Evolutionary conservation across 805 yeast genomes (phyloP).

Genomic region (Kodamaea hsintzibuensis): DNA sequence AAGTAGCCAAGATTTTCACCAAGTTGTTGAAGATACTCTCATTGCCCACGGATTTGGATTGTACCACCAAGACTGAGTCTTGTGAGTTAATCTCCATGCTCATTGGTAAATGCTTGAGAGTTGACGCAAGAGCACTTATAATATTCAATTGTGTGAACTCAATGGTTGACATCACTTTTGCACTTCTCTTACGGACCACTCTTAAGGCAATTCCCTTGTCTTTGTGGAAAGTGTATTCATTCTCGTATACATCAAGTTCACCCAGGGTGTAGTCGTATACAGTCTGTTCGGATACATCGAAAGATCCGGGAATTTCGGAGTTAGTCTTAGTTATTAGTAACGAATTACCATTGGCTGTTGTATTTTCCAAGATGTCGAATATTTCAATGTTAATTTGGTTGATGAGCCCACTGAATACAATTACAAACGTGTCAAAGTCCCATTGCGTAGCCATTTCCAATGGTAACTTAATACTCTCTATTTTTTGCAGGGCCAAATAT

Average conservation of each 20-base stretch:
- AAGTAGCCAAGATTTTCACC: conserved; percentile 39
- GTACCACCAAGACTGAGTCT: conserved; percentile 26
- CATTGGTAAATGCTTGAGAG: conserved; percentile 48
- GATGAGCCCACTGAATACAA: conserved; percentile 46
- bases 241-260: conserved; percentile 19
- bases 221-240: conserved; percentile 32
- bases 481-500: conserved; percentile 14
- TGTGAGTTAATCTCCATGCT: conserved; percentile 31
- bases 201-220: conserved; percentile 40
- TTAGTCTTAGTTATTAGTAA: neutral
- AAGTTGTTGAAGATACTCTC: conserved; percentile 32
- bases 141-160: conserved; percentile 52
- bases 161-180: conserved; percentile 16
- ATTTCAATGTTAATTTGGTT: conserved; percentile 26
- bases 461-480: conserved; percentile 26
- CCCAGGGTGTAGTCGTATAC: conserved; percentile 7
- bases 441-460: conserved; percentile 20
- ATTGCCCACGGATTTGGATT: conserved; percentile 14
- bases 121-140: conserved; percentile 54
- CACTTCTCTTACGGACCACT: conserved; percentile 19
- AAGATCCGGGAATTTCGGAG: neutral
- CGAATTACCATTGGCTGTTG: neutral
- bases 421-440: conserved; percentile 36
- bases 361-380: conserved; percentile 2
- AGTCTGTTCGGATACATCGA: conserved; percentile 1